Conservation (phyloP, 1,139 yeast genomes). For the Zhuliangozyma parablackwelliae region DNA sequence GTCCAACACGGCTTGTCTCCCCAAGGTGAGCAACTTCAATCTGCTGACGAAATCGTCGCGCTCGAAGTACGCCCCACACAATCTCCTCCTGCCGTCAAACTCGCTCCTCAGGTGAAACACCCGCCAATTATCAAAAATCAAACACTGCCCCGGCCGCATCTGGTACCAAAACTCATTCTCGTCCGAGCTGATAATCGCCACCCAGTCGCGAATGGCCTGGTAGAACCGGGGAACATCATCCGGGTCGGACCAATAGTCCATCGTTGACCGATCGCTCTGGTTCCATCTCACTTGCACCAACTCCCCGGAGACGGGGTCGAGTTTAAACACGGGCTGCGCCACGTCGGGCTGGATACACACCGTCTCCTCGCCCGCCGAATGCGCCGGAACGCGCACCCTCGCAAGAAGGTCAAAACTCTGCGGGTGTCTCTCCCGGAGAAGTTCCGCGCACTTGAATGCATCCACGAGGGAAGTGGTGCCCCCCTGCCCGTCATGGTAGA, state of each 20-base stretch:
- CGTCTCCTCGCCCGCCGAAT: constrained; percentile 69
- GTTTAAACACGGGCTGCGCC: constrained; percentile 59
- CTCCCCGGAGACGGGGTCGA: constrained; percentile 45
- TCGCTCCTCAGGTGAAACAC: constrained; percentile 69
- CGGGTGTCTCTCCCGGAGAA: constrained; percentile 46
- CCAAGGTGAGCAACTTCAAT: constrained; percentile 48
- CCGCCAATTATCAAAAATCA: constrained; percentile 76
- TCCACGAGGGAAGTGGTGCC: constrained; percentile 72
- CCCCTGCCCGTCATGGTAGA: constrained; percentile 66
- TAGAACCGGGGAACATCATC: constrained; percentile 56
- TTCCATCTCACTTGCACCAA: constrained; percentile 72
- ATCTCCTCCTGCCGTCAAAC: constrained; percentile 65
- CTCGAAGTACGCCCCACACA: constrained; percentile 75
- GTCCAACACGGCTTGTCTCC: constrained; percentile 47
- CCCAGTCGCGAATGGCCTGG: constrained; percentile 58
- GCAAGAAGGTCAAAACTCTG: constrained; percentile 53
- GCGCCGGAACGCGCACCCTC: constrained; percentile 60
- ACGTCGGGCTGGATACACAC: constrained; percentile 64
- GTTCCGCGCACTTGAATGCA: constrained; percentile 60
- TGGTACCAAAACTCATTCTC: constrained; percentile 55
- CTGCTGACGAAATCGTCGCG: constrained; percentile 66
- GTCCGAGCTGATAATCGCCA: constrained; percentile 44
- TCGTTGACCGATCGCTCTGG: constrained; percentile 67
- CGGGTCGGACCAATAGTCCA: constrained; percentile 55
- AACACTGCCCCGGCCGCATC: constrained; percentile 63